Evolutionary conservation across 2,329 filamentous ascomycete species (phyloP), one percentile per base, ranked within the genome.

Genomic region (Curvularia sp.): DNA sequence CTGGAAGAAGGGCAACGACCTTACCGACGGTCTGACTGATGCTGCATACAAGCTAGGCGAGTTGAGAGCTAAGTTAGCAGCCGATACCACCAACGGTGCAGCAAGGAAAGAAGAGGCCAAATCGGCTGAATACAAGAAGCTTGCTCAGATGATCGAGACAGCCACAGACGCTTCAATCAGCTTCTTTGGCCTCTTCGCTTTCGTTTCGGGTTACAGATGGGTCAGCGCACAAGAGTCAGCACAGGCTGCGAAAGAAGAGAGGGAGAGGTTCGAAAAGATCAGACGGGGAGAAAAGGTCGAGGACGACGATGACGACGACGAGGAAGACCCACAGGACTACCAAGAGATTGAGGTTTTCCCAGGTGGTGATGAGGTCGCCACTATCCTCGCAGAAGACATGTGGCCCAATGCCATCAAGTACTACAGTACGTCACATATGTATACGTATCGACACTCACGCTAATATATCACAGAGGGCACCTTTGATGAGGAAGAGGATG

Each of bases 171-270:
- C 86, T 45, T 87, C 84, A 5, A 74, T 88, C 49, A 93, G 89
- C 79, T 97, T 97, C 84, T 97, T 97, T 75, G 87, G 88, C 57
- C 95, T 89, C 85, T 97, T 97, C 76, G 91, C 89, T 53, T 97
- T 89, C 81, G 78, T 82, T 18, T 80, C 79, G 12, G 74, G 86
- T 84, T 61, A 91, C 87, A 64, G 86, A 63, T 86, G 86, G 71
- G 80, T 97, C 68, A 86, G 85, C 46, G 89, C 86, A 2, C 89
- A 91, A 77, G 90, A 96, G 83, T 89, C 85, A 68, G 80, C 80
- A 65, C 80, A 84, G 60, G 89, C 88, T 6, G 78, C 75, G 23
- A 85, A 86, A 77, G 82, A 86, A 69, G 85, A 89, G 67, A 78
- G 82, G 49, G 85, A 88, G 79, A 82, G 81, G 68, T 83, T 86